phyloP scores from a whole-genome alignment of 805 yeast species.

The Saturnispora mendoncae region DNA sequence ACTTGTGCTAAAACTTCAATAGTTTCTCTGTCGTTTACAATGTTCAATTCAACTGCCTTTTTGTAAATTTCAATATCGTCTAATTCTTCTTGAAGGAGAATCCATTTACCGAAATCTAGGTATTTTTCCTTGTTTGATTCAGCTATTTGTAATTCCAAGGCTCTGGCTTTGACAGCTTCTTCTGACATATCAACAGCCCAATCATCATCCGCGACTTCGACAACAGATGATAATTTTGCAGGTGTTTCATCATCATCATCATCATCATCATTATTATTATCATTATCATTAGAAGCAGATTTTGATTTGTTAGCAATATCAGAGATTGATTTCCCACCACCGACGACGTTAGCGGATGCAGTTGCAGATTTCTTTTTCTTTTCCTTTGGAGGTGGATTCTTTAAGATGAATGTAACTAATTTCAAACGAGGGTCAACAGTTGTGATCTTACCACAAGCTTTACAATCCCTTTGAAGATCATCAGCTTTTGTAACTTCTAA shows the following conservation, averaged over 20 bases:
- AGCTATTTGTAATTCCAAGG: slow-evolving; percentile 59
- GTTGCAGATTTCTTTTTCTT: slow-evolving; percentile 42
- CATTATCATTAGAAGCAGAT: not conserved
- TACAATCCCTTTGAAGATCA: slow-evolving; percentile 81
- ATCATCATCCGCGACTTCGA: slow-evolving; percentile 76
- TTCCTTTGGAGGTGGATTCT: slow-evolving; percentile 74
- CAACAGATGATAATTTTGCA: slow-evolving; percentile 41
- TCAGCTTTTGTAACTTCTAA: slow-evolving; percentile 70
- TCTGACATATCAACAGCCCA: slow-evolving; percentile 98
- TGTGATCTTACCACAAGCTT: slow-evolving; percentile 93
- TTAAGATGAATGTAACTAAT: slow-evolving; percentile 75
- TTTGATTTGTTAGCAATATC: slow-evolving; percentile 56
- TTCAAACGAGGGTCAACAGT: slow-evolving; percentile 79
- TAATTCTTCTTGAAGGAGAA: slow-evolving; percentile 45
- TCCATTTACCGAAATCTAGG: slow-evolving; percentile 87
- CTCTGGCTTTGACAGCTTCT: slow-evolving; percentile 91
- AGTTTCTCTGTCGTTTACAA: slow-evolving; percentile 63
- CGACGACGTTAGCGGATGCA: slow-evolving; percentile 81
- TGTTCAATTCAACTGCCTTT: slow-evolving; percentile 72
- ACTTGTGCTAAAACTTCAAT: slow-evolving; percentile 90
- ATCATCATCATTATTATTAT: not conserved
- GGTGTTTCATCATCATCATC: slow-evolving; percentile 14
- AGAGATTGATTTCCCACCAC: slow-evolving; percentile 74
- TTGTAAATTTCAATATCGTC: slow-evolving; percentile 87
- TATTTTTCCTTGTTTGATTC: slow-evolving; percentile 39